These are phyloP conservation scores for Pholiota conissans DNA, from an alignment of 768 basidiomycete species.

Conservation along the genomic window DNA sequence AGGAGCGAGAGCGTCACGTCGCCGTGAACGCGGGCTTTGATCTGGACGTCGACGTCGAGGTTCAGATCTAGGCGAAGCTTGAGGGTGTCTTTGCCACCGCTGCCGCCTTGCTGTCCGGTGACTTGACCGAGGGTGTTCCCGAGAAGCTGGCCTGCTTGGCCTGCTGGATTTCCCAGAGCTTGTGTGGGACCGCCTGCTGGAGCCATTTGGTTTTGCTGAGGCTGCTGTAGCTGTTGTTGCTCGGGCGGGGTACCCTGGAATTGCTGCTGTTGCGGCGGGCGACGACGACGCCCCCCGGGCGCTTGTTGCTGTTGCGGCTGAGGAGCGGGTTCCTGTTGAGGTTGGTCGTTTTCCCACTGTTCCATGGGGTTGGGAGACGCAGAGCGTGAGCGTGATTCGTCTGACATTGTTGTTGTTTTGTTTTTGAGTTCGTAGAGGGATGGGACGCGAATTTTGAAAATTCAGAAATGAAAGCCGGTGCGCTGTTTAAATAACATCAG, in stretches of 20 bases:
- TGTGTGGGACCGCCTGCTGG: conserved; percentile 7
- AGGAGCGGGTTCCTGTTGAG: too few relatives aligned
- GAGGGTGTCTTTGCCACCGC: conserved; percentile 20
- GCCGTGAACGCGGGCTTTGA: conserved; percentile 33
- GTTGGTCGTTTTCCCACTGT: conserved; percentile 11
- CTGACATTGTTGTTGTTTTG: conserved; percentile 12
- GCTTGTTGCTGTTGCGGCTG: conserved; percentile 4
- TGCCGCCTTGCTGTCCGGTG: conserved; percentile 7
- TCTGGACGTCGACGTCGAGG: conserved; percentile 31
- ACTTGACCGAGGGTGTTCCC: conserved; percentile 19
- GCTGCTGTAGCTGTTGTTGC: conserved; percentile 5
- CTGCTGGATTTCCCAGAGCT: conserved; percentile 7
- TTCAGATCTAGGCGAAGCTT: conserved; percentile 34
- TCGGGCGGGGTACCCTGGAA: neutral
- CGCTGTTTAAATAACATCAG: neutral
- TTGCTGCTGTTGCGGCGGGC: conserved; percentile 11
- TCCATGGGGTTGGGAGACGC: conserved; percentile 20
- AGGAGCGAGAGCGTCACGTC: conserved; percentile 32
- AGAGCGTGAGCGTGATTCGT: conserved; percentile 16
- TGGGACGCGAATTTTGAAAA: neutral
- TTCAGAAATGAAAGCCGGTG: neutral
- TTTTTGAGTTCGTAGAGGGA: neutral
- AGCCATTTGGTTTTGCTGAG: conserved; percentile 6
- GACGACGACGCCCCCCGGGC: neutral
- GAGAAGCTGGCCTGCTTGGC: conserved; percentile 16